phyloP scores from a whole-genome alignment of 495 filamentous ascomycete species.

The Monascus purpureus region DNA sequence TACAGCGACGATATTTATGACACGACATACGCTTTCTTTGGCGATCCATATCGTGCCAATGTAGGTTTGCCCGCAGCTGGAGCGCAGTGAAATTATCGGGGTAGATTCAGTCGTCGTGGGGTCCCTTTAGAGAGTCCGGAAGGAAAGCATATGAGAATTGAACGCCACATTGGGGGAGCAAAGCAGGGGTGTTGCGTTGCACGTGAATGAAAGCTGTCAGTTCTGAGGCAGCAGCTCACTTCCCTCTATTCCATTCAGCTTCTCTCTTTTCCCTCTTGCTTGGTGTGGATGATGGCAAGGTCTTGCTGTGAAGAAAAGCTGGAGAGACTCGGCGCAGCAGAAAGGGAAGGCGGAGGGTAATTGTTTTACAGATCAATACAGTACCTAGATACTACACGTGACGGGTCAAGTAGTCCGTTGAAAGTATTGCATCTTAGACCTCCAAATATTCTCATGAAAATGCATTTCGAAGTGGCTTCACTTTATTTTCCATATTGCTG shows the following conservation, averaged over 20 bases:
- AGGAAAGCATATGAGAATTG: constrained; percentile 25
- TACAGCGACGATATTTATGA: constrained; percentile 1
- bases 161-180: constrained; percentile 27
- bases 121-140: constrained; percentile 27
- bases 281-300: too few species aligned
- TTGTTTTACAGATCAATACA: neutral
- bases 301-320: neutral
- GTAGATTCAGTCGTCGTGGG: constrained; percentile 15
- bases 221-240: neutral
- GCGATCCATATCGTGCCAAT: constrained; percentile 54
- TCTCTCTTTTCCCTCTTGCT: too few species aligned
- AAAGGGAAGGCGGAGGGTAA: neutral
- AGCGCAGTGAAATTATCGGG: constrained; percentile 6
- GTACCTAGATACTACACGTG: neutral
- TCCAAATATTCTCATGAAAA: too few species aligned
- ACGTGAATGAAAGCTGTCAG: neutral
- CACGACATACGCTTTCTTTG: constrained; percentile 57
- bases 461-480: too few species aligned
- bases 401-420: neutral
- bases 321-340: neutral
- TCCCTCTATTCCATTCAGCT: neutral
- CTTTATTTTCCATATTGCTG: too few species aligned
- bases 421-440: neutral
- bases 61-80: constrained; percentile 6
- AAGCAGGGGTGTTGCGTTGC: constrained; percentile 1